Evolutionary conservation across 2,329 filamentous ascomycete species (phyloP), one percentile per base, ranked within the genome.

Genomic region (Aspergillus floridensis): DNA sequence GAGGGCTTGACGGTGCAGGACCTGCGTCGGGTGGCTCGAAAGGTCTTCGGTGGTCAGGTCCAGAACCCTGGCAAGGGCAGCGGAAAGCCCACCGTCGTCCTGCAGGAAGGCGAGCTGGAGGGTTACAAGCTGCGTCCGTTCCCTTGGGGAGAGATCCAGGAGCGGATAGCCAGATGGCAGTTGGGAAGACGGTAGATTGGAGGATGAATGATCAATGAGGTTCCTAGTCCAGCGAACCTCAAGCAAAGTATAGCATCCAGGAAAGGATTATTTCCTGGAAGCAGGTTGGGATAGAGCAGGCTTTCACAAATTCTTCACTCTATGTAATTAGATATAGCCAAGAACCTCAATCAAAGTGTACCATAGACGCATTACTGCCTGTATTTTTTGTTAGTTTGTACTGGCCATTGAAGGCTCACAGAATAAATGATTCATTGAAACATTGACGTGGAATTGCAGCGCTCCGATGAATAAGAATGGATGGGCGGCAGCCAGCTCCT

Each of bases 21-120:
- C 74, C 79, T 99, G 64, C 83, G 91, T 32, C 83, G 92, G 52
- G 93, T 98, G 3, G 95, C 95, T 5, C 82, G 81, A 66, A 80
- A 86, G 66, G 88, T 99, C 8, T 87, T 97, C 57, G 86, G 88
- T 49, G 95, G 95, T 0, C 74, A 86, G 64, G 88, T 96, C 3
- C 72, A 84, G 63, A 98, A 97, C 74, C 73, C 79, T 0, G 93
- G 93, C 1, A 73, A 80, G 0, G 93, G 95, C 3, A 95, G 87
- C 63, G 95, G 95, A 14, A 89, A 91, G 21, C 95, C 95, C 4
- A 99, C 95, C 0, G 92, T 99, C 24, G 93, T 99, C 49, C 73
- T 99, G 69, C 93, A 98, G 80, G 93, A 97, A 79, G 92, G 92
- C 24, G 87, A 93, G 72, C 83, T 90, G 66, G 85, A 88, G 57